Percentiles rank a stretch among this genome's conserved stretches.
Conservation (phyloP, 2,329 filamentous ascomycete genomes). For the Aspergillus persii region DNA sequence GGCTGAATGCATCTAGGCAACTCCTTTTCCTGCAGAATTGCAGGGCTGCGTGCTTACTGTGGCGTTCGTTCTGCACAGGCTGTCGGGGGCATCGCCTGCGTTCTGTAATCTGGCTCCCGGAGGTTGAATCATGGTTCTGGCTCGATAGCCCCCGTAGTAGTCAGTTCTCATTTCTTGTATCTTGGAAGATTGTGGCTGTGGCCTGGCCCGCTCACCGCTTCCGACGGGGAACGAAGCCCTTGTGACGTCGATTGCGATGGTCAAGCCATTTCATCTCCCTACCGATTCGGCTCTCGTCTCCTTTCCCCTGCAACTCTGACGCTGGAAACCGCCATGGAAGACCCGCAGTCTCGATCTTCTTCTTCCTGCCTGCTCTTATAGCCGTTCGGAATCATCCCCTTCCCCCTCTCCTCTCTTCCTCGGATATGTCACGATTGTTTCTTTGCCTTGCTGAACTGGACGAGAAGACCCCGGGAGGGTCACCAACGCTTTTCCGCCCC, state of each 20-base stretch:
- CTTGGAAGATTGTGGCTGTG: not conserved
- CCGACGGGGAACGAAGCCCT: conserved; percentile 5
- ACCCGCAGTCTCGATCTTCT: conserved; percentile 1
- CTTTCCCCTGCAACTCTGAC: not conserved
- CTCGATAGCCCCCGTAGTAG: too few relatives aligned
- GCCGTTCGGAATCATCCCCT: conserved; percentile 3
- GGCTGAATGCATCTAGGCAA: conserved; percentile 17
- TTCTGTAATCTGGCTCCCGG: not conserved
- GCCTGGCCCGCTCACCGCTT: conserved; percentile 10
- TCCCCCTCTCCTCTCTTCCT: conserved; percentile 6
- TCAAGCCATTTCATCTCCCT: not conserved
- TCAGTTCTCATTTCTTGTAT: not conserved
- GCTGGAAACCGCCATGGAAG: conserved; percentile 7
- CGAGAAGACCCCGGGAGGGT: conserved; percentile 27
- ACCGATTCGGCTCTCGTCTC: not conserved
- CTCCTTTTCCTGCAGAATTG: conserved; percentile 13
- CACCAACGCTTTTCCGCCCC: conserved; percentile 19
- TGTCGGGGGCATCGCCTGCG: not conserved
- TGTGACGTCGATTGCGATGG: conserved; percentile 17
- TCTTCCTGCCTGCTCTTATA: conserved; percentile 1
- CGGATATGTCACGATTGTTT: conserved; percentile 29
- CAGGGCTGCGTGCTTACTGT: not conserved
- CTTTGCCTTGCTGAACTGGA: conserved; percentile 19
- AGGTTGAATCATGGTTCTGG: too few relatives aligned
- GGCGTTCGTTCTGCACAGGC: not conserved